Evolutionary conservation across 1,139 yeast species (phyloP).

Genomic region (Pichia sp.): DNA sequence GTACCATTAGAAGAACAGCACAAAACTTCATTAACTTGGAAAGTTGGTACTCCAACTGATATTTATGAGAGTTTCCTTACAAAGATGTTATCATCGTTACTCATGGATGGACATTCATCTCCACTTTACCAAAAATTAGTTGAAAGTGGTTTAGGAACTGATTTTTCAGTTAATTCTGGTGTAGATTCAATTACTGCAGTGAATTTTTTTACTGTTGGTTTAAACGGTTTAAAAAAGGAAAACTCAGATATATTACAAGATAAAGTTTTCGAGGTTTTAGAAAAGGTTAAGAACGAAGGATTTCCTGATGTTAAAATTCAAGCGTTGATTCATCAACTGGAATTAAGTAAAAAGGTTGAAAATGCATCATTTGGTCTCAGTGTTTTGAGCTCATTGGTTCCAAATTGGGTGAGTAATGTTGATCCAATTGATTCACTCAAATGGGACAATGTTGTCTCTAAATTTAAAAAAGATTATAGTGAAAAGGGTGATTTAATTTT

Average conservation of each 20-base stretch:
- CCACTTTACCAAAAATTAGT: constrained; percentile 80
- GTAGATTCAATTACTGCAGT: constrained; percentile 76
- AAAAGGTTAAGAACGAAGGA: constrained; percentile 40
- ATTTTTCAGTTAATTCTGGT: constrained; percentile 84
- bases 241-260: constrained; percentile 39
- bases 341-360: constrained; percentile 75
- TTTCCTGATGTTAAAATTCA: constrained; percentile 62
- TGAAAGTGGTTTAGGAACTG: constrained; percentile 80
- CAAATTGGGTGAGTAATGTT: constrained; percentile 76
- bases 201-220: constrained; percentile 76
- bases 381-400: constrained; percentile 63
- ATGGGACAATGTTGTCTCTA: constrained; percentile 52
- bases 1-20: constrained; percentile 63
- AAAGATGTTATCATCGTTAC: constrained; percentile 62
- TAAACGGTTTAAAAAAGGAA: constrained; percentile 61
- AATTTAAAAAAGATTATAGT: constrained; percentile 56
- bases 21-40: constrained; percentile 84
- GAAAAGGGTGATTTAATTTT: constrained; percentile 52
- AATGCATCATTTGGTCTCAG: constrained; percentile 88
- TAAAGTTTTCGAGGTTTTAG: constrained; percentile 40
- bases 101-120: constrained; percentile 89
- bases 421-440: constrained; percentile 65
- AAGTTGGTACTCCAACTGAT: constrained; percentile 67
- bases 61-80: constrained; percentile 66
- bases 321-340: constrained; percentile 85